Evolutionary conservation across 2,329 filamentous ascomycete genomes (phyloP), one percentile per base, ranked within the genome.

Genomic region (Colletotrichum paranaense): DNA sequence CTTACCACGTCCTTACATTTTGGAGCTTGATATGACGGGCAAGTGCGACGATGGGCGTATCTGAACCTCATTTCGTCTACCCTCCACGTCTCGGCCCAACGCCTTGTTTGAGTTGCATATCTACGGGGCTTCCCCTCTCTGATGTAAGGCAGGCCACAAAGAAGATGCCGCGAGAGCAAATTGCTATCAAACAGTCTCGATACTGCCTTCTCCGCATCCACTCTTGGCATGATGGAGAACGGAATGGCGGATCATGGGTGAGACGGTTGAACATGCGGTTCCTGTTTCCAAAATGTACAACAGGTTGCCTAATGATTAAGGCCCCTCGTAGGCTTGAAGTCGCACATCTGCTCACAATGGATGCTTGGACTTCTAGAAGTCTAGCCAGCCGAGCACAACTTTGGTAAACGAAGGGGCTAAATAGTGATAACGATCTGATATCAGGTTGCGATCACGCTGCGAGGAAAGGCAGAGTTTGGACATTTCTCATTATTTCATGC

Each of bases 401-500:
- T 30, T 30, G 28, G 28, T 30, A 7, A 8, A 30, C 28, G 28
- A 30, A 30, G 8, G 28, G 28, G 28, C 28, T 30, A 8, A 1
- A 1, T 30, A 30, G 28, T 30, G 7, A 30, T 30, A 30, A 8
- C 28, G 28, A 30, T 30, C 28, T 30, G 28, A 30, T 38, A 38
- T 14, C 35, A 38, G 8, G 35, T 14, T 38, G 35, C 12, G 28
- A 7, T 49, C 42, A 49, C 42, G 19, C n/a, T n/a, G 42, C 42
- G 42, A 49, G 19, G 16, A 49, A 19, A 35, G 32, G 5, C n/a
- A n/a, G 56, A 30, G 8, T 59, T 70, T 65, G 46, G 56, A 52
- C 71, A 58, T 73, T 63, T 73, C 67, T 73, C 71, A 70, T 73
- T 70, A 73, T 66, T 66, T 70, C 67, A 53, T 73, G 56, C 71